phyloP scores from a whole-genome alignment of 2,329 filamentous ascomycete genomes.

The Cercospora janseana region DNA sequence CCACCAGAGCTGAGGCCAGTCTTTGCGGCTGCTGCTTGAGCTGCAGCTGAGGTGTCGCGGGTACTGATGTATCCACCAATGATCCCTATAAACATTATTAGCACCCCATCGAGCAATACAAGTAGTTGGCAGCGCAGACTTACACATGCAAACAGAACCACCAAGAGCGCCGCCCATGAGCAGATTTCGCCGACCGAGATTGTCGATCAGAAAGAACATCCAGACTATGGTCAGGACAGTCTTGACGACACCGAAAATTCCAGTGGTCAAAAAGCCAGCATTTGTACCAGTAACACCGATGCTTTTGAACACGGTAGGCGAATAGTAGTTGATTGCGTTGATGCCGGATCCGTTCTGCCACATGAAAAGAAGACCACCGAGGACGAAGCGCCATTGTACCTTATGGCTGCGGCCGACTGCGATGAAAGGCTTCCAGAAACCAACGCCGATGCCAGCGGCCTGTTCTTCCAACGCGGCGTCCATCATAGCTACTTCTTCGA shows the following conservation, averaged over 20 bases:
- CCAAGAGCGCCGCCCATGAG: slow-evolving; percentile 64
- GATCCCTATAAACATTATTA: slow-evolving; percentile 43
- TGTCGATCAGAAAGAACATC: slow-evolving; percentile 67
- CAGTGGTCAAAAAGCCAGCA: slow-evolving; percentile 64
- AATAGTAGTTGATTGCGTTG: slow-evolving; percentile 77
- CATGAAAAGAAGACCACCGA: slow-evolving; percentile 72
- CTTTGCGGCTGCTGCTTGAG: slow-evolving; percentile 34
- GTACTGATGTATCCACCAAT: slow-evolving; percentile 58
- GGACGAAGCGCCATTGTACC: slow-evolving; percentile 68
- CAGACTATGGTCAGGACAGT: slow-evolving; percentile 66
- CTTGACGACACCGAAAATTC: slow-evolving; percentile 75
- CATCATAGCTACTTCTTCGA: slow-evolving; percentile 70
- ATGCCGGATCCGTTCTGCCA: slow-evolving; percentile 77
- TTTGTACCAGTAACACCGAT: slow-evolving; percentile 62
- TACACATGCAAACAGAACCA: slow-evolving; percentile 61
- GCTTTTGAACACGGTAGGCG: slow-evolving; percentile 65
- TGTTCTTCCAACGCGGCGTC: slow-evolving; percentile 68
- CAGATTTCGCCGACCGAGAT: slow-evolving; percentile 60
- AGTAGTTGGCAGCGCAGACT: not conserved
- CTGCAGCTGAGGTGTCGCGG: slow-evolving; percentile 44
- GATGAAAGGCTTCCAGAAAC: slow-evolving; percentile 72
- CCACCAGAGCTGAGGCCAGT: slow-evolving; percentile 48
- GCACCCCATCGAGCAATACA: not conserved
- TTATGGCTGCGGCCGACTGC: slow-evolving; percentile 54
- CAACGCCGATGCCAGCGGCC: slow-evolving; percentile 60